phyloP scores from a whole-genome alignment of 306 rosid genomes.

The Potentilla sterilis region DNA sequence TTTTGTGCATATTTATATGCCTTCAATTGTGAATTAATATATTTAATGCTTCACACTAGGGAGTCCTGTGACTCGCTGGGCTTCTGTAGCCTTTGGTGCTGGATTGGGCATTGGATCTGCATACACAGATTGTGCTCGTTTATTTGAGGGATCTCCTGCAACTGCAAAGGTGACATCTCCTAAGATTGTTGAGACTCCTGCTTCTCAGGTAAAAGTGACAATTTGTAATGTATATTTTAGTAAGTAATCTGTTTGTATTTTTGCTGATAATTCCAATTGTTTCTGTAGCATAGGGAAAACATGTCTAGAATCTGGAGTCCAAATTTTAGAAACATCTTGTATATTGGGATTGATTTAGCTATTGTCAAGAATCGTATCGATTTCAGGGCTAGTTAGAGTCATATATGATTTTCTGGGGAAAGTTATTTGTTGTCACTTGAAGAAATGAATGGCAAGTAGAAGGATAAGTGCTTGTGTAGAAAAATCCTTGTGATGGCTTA shows the following conservation, averaged over 20 bases:
- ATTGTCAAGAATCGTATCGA: no score
- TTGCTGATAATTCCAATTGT: neutral
- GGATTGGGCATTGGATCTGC: conserved; percentile 88
- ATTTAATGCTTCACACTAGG: conserved; percentile 35
- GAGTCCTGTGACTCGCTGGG: conserved; percentile 90
- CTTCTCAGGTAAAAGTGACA: conserved; percentile 28
- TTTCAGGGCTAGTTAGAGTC: no score
- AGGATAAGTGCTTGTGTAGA: no score
- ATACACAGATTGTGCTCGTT: conserved; percentile 62
- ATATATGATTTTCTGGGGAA: no score
- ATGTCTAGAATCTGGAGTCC: neutral
- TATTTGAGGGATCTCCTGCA: conserved; percentile 56
- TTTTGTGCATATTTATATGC: neutral
- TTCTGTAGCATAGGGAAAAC: neutral
- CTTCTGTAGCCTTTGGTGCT: conserved; percentile 85
- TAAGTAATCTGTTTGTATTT: neutral
- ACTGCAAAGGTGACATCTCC: conserved; percentile 43
- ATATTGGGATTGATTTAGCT: neutral
- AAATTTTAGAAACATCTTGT: neutral
- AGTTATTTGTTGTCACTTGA: no score
- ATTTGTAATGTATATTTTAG: neutral
- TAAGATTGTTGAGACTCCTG: conserved; percentile 33
- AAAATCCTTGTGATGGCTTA: no score
- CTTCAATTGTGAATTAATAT: conserved; percentile 1
- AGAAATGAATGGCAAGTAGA: no score